Base-by-base conservation (phyloP, 2,329 filamentous ascomycete genomes). In the Curvularia sp. region DNA sequence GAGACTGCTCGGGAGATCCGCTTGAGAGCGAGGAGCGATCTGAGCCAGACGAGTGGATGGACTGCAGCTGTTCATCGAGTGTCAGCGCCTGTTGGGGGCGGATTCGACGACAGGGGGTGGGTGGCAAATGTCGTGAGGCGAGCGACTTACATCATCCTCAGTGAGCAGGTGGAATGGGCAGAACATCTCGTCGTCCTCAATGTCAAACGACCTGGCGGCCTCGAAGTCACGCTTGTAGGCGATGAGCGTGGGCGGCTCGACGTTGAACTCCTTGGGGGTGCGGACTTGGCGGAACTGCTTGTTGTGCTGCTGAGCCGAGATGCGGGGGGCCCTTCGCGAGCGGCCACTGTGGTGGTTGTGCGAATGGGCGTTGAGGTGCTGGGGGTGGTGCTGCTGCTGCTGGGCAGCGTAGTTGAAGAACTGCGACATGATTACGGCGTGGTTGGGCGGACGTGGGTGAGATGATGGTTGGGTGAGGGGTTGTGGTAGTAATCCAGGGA, bases 101-200 rank as follows among this genome's bases (percentile, higher is more conserved):
- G 53, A 56, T 28, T 59, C 60, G 66, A 69, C 63, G 70, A 67
- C 65, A 63, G 57, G 34, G 59, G 47, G 52, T 59, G 62, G 63
- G 70, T 66, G 64, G 64, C 64, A 65, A 67, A 66, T 52, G 45
- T 65, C 55, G 57, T 53, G 59, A 54, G 65, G 64, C 53, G 59
- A 67, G 59, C 61, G 54, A 71, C 82, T 75, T 88, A 97, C 93
- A 87, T 97, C 93, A 79, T 86, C 93, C 80, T 97, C 93, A 34
- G 93, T 96, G 81, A 98, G 83, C 69, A 98, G 86, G 76, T 89
- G 88, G 63, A 83, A 82, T 1, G 94, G 94, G 80, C 93, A 97
- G 79, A 98, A 98, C 79, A 97, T 90, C 80, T 97, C 85, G 77
- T 98, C 94, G 76, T 98, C 94, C 74, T 97, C 94, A 62, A 98